Percentiles rank a stretch among this genome's conserved stretches.
These are phyloP conservation scores for Eucalyptus erythrocorys DNA, from an alignment of 345 rosid genomes.

Conservation along the genomic window DNA sequence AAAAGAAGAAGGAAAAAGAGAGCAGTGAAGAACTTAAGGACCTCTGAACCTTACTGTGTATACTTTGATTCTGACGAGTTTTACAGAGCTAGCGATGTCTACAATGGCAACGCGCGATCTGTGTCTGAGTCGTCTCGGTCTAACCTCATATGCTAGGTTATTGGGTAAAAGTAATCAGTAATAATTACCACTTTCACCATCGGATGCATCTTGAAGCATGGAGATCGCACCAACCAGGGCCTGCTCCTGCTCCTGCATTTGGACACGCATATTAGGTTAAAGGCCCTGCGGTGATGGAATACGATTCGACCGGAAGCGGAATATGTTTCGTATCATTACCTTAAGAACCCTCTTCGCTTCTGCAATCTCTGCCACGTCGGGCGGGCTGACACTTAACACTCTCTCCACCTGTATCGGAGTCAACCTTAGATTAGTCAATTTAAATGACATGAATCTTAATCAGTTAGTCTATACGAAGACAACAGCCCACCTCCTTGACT, in stretches of 20 bases:
- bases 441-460: not conserved
- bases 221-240: slow-evolving; percentile 88
- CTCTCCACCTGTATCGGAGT: slow-evolving; percentile 56
- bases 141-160: not conserved
- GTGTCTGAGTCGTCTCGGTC: not conserved
- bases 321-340: slow-evolving; percentile 25
- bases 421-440: not conserved
- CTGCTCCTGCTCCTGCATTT: slow-evolving; percentile 74
- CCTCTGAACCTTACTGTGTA: not conserved
- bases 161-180: slow-evolving; percentile 36
- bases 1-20: not conserved
- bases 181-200: slow-evolving; percentile 97
- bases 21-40: not conserved
- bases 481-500: slow-evolving; percentile 63
- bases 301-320: not conserved
- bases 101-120: not conserved
- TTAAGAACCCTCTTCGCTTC: slow-evolving; percentile 79
- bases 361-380: slow-evolving; percentile 64
- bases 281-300: not conserved
- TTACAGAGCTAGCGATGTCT: not conserved
- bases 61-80: not conserved
- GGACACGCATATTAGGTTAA: not conserved
- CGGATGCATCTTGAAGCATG: slow-evolving; percentile 88
- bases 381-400: slow-evolving; percentile 54
- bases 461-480: not conserved